Base-by-base conservation (phyloP, 2,329 filamentous ascomycete species). In the Davidsoniella virescens region DNA sequence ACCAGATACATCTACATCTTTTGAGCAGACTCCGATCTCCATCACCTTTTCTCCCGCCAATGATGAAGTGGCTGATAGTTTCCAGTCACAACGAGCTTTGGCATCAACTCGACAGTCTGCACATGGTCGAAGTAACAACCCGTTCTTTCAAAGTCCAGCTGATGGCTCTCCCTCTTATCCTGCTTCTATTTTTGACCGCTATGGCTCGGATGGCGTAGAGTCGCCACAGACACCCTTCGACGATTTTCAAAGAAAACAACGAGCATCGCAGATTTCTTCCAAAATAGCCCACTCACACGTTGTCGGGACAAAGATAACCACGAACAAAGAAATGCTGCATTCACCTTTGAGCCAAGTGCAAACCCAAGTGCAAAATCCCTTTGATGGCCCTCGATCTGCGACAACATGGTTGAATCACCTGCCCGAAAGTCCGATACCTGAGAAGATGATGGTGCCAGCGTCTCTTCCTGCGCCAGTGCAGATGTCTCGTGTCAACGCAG, bases 1-100 rank as follows among this genome's bases (percentile, higher is more conserved):
- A 2, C 75, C 76, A 14, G 72, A 75, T 43, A 72, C 68, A 37
- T 59, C 63, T 6, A 57, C 67, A 57, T 52, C 69, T 56, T 54
- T 69, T 44, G 49, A 52, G 1, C 40, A 51, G 26, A 60, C 49
- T 10, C 51, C 51, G 23, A 40, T 48, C 9, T 52, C 50, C 12
- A 47, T 46, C 23, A 50, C 43, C 10, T 47, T 43, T 26, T 48
- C 51, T 16, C 20, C 39, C 16, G 39, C 47, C 2, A 47, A 45
- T 17, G 33, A 36, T 41, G 25, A 41, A n/a, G 17, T 16, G 12
- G 16, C 6, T n/a, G 9, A 26, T n/a, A 23, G 23, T 20, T 18
- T 18, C 10, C 46, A 49, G 26, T 29, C 46, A 33, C 26, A 33
- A 33, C 26, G 10, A n/a, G 45, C 36, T 10, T 14, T 23, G 12